Percentiles rank a stretch among this genome's conserved stretches.
phyloP scores from a whole-genome alignment of 441 rosid species.

The Euphorbia corollata region DNA sequence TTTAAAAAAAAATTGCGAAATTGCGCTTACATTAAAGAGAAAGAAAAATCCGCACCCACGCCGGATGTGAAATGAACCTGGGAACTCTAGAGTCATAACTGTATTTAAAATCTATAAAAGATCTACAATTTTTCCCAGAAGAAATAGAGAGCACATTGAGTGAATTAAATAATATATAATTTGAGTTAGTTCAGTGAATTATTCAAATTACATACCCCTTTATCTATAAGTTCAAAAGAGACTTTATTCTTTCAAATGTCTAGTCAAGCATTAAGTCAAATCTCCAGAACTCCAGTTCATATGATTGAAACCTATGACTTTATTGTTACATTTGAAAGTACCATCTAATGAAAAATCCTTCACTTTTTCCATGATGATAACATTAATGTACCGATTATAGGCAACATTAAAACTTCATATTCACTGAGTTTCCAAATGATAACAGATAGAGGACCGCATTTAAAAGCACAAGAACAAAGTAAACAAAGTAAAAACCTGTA shows the following conservation, averaged over 20 bases:
- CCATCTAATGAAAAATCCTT: neutral
- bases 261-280: neutral
- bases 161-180: neutral
- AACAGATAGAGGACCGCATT: neutral
- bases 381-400: neutral
- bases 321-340: neutral
- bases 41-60: too few species aligned
- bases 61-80: too few species aligned
- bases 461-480: conserved; percentile 9
- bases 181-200: neutral
- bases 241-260: neutral
- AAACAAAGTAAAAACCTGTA: conserved; percentile 58
- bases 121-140: neutral
- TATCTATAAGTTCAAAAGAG: neutral
- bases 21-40: too few species aligned
- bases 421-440: neutral
- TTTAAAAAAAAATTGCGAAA: too few species aligned
- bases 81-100: neutral
- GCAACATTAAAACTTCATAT: neutral
- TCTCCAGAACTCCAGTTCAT: neutral
- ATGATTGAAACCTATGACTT: neutral
- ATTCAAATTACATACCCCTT: neutral
- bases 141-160: conserved; percentile 5
- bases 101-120: neutral
- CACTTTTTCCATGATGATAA: too few species aligned